phyloP scores from a whole-genome alignment of 2,329 filamentous ascomycete species.

The Pseudogymnoascus sp. region DNA sequence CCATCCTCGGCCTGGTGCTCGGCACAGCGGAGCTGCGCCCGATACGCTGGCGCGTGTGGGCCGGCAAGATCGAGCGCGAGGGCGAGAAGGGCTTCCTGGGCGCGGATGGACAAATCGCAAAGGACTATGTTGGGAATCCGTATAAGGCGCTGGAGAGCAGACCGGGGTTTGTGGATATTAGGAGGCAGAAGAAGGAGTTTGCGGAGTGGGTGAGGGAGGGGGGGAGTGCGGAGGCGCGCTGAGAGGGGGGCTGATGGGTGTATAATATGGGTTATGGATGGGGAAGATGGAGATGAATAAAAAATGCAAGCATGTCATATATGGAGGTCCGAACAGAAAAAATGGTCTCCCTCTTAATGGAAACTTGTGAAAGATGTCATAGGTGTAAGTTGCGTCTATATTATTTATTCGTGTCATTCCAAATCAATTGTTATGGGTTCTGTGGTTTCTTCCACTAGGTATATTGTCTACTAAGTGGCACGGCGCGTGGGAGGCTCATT shows the following conservation, averaged over 20 bases:
- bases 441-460: background rate
- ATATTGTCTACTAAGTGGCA: background rate
- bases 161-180: slow-evolving; percentile 80
- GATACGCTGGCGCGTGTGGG: slow-evolving; percentile 76
- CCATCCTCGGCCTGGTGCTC: slow-evolving; percentile 76
- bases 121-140: slow-evolving; percentile 66
- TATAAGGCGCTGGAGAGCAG: slow-evolving; percentile 72
- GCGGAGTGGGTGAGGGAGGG: slow-evolving; percentile 57
- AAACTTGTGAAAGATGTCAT: background rate
- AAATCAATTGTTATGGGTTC: background rate
- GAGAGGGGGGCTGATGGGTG: background rate
- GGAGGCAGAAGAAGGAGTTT: slow-evolving; percentile 72
- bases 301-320: slow-evolving; percentile 7
- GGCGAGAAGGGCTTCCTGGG: slow-evolving; percentile 51
- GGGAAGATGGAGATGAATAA: slow-evolving; percentile 1
- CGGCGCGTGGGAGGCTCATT: background rate
- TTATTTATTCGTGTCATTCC: background rate
- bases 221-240: slow-evolving; percentile 11
- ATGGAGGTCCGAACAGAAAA: no score
- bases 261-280: background rate
- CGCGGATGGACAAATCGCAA: slow-evolving; percentile 57
- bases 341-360: background rate
- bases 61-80: slow-evolving; percentile 74
- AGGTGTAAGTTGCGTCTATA: background rate
- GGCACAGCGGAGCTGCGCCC: slow-evolving; percentile 72